A percentile compares a stretch with the other conserved stretches of the same genome.
Conservation (phyloP, 768 basidiomycete genomes). For the Serendipita sp. region DNA sequence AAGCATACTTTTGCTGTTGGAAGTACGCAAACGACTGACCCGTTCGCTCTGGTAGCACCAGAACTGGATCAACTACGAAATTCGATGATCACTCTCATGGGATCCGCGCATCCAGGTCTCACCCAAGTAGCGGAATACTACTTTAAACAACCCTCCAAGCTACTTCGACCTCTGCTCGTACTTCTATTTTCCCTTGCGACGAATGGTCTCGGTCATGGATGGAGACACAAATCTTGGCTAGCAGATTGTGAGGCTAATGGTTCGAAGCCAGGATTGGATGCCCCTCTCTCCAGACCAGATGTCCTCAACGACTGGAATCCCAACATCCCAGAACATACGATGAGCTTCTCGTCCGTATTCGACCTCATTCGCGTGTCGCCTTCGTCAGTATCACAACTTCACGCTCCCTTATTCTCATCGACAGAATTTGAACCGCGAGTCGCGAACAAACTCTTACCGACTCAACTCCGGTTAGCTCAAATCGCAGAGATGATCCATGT, state of each 20-base stretch:
- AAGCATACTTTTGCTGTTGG: too few species aligned
- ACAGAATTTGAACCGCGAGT: slow-evolving; percentile 19
- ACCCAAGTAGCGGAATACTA: slow-evolving; percentile 83
- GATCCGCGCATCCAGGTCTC: slow-evolving; percentile 76
- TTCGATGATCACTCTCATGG: slow-evolving; percentile 60
- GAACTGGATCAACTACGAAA: slow-evolving; percentile 59
- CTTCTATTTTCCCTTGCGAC: slow-evolving; percentile 84
- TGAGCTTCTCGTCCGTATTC: slow-evolving; percentile 40
- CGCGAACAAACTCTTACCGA: slow-evolving; percentile 45
- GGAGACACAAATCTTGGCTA: slow-evolving; percentile 41
- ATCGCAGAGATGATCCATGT: slow-evolving; percentile 98
- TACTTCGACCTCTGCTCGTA: slow-evolving; percentile 76
- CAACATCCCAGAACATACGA: slow-evolving; percentile 58
- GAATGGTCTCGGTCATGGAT: slow-evolving; percentile 65
- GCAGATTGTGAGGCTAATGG: slow-evolving; percentile 42
- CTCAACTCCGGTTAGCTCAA: slow-evolving; percentile 83
- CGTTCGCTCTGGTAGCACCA: slow-evolving; percentile 48
- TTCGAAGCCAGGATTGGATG: slow-evolving; percentile 47
- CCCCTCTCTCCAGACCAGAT: slow-evolving; percentile 59
- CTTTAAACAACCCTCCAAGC: slow-evolving; percentile 77
- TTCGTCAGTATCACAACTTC: slow-evolving; percentile 18
- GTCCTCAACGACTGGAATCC: slow-evolving; percentile 88
- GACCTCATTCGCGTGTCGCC: slow-evolving; percentile 16
- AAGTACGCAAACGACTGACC: slow-evolving; percentile 28
- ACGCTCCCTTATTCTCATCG: slow-evolving; percentile 23